These are phyloP conservation scores for Fusarium robinianum DNA, from an alignment of 2,329 filamentous ascomycete genomes.

Conservation along the genomic window DNA sequence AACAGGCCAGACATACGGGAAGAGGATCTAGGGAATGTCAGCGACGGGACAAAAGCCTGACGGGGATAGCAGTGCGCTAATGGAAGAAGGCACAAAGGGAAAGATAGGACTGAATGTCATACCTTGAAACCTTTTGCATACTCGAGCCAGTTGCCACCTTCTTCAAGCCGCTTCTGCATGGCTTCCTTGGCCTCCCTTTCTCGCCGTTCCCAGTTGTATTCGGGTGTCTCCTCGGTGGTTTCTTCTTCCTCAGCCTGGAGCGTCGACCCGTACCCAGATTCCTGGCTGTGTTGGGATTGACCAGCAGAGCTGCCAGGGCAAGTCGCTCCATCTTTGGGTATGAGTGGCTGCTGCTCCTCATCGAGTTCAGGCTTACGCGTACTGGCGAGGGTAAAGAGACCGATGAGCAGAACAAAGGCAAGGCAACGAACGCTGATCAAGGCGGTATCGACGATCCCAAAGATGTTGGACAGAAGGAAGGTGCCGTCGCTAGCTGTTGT, in stretches of 20 bases:
- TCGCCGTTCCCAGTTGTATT: conserved; percentile 59
- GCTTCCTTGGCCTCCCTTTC: conserved; percentile 59
- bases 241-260: conserved; percentile 43
- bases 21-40: conserved; percentile 59
- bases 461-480: conserved; percentile 11
- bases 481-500: conserved; percentile 20
- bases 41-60: background rate
- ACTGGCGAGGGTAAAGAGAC: conserved; percentile 16
- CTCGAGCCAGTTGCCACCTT: conserved; percentile 75
- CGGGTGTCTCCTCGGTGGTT: conserved; percentile 47
- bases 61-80: background rate
- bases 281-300: conserved; percentile 27
- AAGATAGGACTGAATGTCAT: conserved; percentile 24
- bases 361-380: conserved; percentile 45
- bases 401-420: conserved; percentile 24
- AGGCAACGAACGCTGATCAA: conserved; percentile 28
- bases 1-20: conserved; percentile 79
- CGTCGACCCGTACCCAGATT: conserved; percentile 50
- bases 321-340: conserved; percentile 43
- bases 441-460: conserved; percentile 33
- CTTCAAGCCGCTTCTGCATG: conserved; percentile 70
- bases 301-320: conserved; percentile 30
- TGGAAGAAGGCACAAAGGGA: background rate
- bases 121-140: conserved; percentile 75
- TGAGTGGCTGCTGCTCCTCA: conserved; percentile 62